A percentile compares a stretch with the other conserved stretches of the same genome.
Evolutionary conservation across 2,329 filamentous ascomycete genomes (phyloP).

Genomic region (Cladophialophora bantiana): DNA sequence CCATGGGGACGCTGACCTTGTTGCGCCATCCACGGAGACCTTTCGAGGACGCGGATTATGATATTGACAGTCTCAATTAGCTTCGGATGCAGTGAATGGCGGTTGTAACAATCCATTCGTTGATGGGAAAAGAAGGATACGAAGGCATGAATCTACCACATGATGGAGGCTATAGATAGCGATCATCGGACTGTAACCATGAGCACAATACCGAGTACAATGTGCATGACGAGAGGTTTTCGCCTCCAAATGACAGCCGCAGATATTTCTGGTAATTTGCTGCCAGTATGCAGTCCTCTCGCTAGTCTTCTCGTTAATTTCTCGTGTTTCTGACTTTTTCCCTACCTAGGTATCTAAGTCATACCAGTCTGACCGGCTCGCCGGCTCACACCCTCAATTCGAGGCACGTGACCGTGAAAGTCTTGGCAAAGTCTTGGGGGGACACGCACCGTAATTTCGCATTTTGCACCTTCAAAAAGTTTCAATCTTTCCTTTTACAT

Average conservation of each 20-base stretch:
- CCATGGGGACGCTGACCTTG: neutral
- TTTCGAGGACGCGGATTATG: neutral
- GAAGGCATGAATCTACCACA: neutral
- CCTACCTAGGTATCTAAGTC: neutral
- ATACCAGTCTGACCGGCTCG: neutral
- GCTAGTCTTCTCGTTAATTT: neutral
- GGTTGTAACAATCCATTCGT: neutral
- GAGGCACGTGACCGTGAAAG: neutral
- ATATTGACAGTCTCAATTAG: neutral
- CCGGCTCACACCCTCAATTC: neutral
- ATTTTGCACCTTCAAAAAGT: neutral
- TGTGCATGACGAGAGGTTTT: neutral
- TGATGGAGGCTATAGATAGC: neutral
- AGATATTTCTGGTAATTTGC: neutral
- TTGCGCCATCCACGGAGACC: neutral
- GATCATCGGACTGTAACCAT: neutral
- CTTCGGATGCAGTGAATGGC: neutral
- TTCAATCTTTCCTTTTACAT: slow-evolving; percentile 19
- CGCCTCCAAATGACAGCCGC: neutral
- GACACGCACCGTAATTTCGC: slow-evolving; percentile 11
- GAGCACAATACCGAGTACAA: neutral
- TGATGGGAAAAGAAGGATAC: neutral
- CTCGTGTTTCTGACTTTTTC: neutral
- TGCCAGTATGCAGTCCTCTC: neutral
- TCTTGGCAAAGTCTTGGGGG: slow-evolving; percentile 10